phyloP scores from a whole-genome alignment of 1,139 yeast species.

The Candida freyschussii region DNA sequence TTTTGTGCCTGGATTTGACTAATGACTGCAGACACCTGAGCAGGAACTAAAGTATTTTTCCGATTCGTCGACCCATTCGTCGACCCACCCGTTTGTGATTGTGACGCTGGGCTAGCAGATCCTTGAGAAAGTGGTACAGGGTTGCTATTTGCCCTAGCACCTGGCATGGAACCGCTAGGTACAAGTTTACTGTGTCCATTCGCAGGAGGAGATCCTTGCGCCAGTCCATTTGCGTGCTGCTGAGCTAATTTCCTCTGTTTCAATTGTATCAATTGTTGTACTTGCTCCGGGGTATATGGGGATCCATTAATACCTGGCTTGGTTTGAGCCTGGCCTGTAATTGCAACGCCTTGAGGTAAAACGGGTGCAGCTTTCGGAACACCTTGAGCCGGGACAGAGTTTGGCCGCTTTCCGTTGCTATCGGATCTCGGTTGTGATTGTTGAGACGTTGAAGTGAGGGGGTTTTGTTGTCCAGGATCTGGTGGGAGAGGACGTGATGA shows the following conservation, averaged over 20 bases:
- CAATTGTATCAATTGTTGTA: constrained; percentile 27
- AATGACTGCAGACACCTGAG: constrained; percentile 66
- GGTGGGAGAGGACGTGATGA: constrained; percentile 15
- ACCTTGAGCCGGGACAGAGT: constrained; percentile 15
- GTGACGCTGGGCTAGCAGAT: constrained; percentile 8
- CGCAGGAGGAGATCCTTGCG: constrained; percentile 20
- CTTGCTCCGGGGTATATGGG: constrained; percentile 24
- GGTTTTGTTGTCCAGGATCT: constrained; percentile 9
- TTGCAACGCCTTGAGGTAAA: constrained; percentile 6
- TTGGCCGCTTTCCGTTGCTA: constrained; percentile 13
- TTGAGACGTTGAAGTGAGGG: constrained; percentile 1
- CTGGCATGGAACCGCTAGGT: constrained; percentile 10
- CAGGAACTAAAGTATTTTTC: constrained; percentile 40
- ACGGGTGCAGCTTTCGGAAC: constrained; percentile 2
- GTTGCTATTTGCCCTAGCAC: constrained; percentile 22
- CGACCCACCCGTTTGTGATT: constrained; percentile 3
- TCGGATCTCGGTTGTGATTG: constrained; percentile 7
- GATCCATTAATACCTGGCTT: constrained; percentile 18
- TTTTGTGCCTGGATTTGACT: constrained; percentile 65
- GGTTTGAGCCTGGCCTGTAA: constrained; percentile 3
- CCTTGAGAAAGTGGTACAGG: constrained; percentile 14
- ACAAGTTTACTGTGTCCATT: constrained; percentile 19
- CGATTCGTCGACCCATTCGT: constrained; percentile 20
- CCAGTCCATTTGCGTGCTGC: constrained; percentile 23
- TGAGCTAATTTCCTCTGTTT: constrained; percentile 35